Conservation (phyloP, 306 rosid species). For the Lupinus albus region DNA sequence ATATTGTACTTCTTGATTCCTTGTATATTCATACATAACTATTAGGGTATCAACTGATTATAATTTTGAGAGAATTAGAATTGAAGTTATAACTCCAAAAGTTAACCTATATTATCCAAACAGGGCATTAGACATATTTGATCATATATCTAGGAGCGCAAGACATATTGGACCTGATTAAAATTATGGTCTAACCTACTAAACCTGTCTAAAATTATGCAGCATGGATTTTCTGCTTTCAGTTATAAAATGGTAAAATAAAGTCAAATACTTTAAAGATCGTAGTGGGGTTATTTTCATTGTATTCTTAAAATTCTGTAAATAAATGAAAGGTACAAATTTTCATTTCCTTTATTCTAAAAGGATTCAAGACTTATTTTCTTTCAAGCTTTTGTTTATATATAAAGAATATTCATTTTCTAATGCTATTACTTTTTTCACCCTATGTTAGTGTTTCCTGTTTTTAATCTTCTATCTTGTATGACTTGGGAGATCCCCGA, state of each 20-base stretch:
- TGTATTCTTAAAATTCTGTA: background rate
- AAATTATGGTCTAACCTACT: background rate
- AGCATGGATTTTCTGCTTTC: too few species aligned
- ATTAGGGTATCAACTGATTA: background rate
- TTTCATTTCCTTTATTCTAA: too few species aligned
- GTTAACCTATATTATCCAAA: constrained; percentile 11
- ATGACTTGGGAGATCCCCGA: constrained; percentile 12
- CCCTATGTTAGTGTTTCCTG: background rate
- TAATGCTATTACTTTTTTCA: too few species aligned
- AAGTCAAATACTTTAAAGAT: too few species aligned
- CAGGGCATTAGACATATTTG: background rate
- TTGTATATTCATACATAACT: background rate
- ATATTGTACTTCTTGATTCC: background rate
- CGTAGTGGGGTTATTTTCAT: too few species aligned
- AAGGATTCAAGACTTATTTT: too few species aligned
- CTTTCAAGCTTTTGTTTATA: too few species aligned
- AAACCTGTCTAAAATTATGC: too few species aligned
- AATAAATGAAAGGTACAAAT: too few species aligned
- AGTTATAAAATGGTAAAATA: too few species aligned
- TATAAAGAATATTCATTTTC: too few species aligned
- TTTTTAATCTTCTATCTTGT: constrained; percentile 15
- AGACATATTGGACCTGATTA: background rate
- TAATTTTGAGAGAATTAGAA: background rate
- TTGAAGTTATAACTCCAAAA: background rate
- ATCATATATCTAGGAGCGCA: background rate